Conservation (phyloP, 2,329 filamentous ascomycete genomes). For the Piedraia hortae region DNA sequence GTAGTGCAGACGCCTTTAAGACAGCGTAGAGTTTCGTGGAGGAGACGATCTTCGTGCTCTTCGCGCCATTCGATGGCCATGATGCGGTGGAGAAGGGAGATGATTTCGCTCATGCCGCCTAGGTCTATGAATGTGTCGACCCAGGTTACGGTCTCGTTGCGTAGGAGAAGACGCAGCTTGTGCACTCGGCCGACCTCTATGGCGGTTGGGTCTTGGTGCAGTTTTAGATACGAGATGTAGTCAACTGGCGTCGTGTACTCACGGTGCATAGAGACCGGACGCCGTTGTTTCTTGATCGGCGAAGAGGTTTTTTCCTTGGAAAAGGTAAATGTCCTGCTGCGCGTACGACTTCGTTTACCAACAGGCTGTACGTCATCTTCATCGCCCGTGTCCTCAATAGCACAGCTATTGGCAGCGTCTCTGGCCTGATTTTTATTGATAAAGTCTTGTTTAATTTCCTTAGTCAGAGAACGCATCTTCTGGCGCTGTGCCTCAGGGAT, state of each 20-base stretch:
- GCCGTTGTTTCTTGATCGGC: constrained; percentile 38
- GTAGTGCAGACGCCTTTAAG: constrained; percentile 88
- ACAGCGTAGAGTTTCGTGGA: constrained; percentile 79
- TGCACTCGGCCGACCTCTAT: constrained; percentile 90
- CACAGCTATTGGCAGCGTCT: neutral
- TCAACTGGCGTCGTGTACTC: constrained; percentile 30
- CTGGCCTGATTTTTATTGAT: constrained; percentile 50
- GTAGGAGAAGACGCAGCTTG: constrained; percentile 64
- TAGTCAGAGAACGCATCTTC: constrained; percentile 74
- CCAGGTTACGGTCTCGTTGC: constrained; percentile 91
- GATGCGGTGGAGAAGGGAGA: constrained; percentile 64
- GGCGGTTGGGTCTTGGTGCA: constrained; percentile 51
- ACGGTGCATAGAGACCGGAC: constrained; percentile 29
- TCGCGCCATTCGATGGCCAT: constrained; percentile 94
- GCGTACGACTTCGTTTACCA: constrained; percentile 22
- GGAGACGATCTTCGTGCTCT: constrained; percentile 77
- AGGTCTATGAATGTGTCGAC: constrained; percentile 74
- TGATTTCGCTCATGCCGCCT: constrained; percentile 78
- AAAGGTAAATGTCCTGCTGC: constrained; percentile 57
- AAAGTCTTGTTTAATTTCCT: constrained; percentile 85
- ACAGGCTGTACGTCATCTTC: constrained; percentile 11
- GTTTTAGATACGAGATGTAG: constrained; percentile 63
- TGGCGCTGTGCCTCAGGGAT: constrained; percentile 83
- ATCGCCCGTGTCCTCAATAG: constrained; percentile 1
- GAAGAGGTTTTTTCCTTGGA: constrained; percentile 31